Base-by-base conservation (phyloP, 1,284 basidiomycete genomes). In the Trametes versicolor region DNA sequence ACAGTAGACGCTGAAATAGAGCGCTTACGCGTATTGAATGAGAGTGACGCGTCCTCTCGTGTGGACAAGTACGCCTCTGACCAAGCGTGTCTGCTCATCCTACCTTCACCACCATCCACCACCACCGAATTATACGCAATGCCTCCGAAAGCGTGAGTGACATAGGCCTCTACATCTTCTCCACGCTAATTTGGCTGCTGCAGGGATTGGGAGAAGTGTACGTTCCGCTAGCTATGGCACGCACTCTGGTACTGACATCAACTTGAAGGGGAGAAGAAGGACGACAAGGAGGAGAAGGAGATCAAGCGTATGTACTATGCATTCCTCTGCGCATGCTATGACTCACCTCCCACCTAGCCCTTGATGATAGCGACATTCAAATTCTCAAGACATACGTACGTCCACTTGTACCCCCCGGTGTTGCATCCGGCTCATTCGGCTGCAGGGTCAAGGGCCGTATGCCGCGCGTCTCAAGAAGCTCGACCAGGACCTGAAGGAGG, bases 351-450 rank as follows among this genome's bases (percentile, higher is more conserved):
- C 66, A n/a, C 57, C 45, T 75, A 92, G 97, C 93, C 57, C 90
- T 99, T 69, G 98, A 99, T 76, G 98, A 99, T 75, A 97, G 95
- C 67, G 98, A 99, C 77, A 99, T 99, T 64, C 97, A 99, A 80
- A 97, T 99, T 67, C 88, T 99, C 71, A 98, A 99, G 84, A 99
- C 98, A 67, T 99, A 99, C 78, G 96, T 91, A 77, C 29, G 65
- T 50, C 60, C 83, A 12, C 69, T 62, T 19, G 39, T 37, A 49
- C 17, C 45, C 34, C 32, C 56, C 56, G 23, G 49, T 17, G 49
- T 4, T 53, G 15, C 34, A 21, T 25, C 8, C 53, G 55, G 74
- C 72, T 73, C 41, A 74, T 50, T 27, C 39, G 58, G 27, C 19
- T 67, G 12, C 75, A 97, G 95, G 97, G 98, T 56, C 97, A 99